These are phyloP conservation scores for Mikania micrantha DNA, from an alignment of 129 eudicot genomes.

Conservation along the genomic window DNA sequence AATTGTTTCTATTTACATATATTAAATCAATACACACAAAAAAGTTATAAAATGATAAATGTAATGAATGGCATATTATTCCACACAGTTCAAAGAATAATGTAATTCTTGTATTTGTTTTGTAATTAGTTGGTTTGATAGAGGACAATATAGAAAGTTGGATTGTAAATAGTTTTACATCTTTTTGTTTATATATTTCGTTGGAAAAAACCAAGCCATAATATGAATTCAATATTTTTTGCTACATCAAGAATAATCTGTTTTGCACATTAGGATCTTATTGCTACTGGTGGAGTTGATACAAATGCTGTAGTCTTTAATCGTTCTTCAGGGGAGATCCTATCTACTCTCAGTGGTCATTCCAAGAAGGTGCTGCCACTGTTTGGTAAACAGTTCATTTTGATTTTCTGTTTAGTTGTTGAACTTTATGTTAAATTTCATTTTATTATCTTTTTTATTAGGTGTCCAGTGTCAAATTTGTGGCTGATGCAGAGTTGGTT, in stretches of 20 bases:
- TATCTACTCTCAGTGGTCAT: slow-evolving; percentile 93
- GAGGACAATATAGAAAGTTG: background rate
- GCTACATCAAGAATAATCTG: background rate
- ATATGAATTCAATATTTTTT: too few relatives aligned
- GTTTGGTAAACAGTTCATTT: slow-evolving; percentile 2
- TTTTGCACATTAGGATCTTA: slow-evolving; percentile 52
- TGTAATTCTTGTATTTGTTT: background rate
- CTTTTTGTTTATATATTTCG: background rate
- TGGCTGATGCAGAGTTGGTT: slow-evolving; percentile 66
- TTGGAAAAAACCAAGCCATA: background rate
- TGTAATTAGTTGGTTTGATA: background rate
- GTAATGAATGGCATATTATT: background rate
- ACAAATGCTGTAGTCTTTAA: slow-evolving; percentile 81
- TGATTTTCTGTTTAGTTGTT: background rate
- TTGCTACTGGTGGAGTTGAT: slow-evolving; percentile 90
- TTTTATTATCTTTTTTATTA: slow-evolving; percentile 13
- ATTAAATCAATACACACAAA: background rate
- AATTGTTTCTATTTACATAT: background rate
- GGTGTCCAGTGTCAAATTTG: slow-evolving; percentile 92
- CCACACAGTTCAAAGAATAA: background rate
- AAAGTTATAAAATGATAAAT: background rate
- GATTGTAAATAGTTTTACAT: background rate
- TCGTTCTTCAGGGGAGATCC: slow-evolving; percentile 71
- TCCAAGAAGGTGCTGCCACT: slow-evolving; percentile 73
- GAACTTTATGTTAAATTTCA: slow-evolving; percentile 8